Base-by-base conservation (phyloP, 2,329 filamentous ascomycete genomes). In the Purpureocillium takamizusanense region DNA sequence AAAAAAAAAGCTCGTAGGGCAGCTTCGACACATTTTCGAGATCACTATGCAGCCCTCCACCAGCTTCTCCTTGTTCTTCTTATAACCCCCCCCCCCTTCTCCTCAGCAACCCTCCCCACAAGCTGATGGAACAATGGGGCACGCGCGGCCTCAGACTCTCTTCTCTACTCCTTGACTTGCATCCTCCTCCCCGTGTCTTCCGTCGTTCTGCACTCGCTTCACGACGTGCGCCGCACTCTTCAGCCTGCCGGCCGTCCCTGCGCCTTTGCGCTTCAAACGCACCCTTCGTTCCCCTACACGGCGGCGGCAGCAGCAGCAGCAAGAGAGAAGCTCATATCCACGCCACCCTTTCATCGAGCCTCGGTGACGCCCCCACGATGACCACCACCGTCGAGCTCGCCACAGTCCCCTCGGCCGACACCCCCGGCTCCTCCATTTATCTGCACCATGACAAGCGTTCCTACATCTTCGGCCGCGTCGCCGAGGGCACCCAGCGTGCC, bases 391-490 rank as follows among this genome's bases (percentile, higher is more conserved):
- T 89, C 40, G 81, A 94, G 58, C 65, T 97, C 51, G 60, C 90
- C 44, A 83, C 81, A 14, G 84, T 83, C 42, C 90, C 90, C 12
- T 92, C 90, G 48, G 83, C 82, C 42, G 92, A 98, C 62, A 95
- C 88, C 15, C 76, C 81, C 1, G 90, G 90, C 38, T 86, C 86
- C 2, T 75, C 77, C 36, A 59, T 97, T 25, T 57, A 87, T 29
- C 68, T 98, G 7, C 81, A 90, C 55, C 89, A 88, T 53, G 85
- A 90, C 50, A 76, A 79, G 51, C 81, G 83, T 51, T 76, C 86
- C 41, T 98, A 98, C 60, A 50, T 95, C 13, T 83, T 98, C 53
- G 92, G 92, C 15, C 81, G 83, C 51, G 59, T 90, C 13, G 67
- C 79, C 9, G 92, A 98, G 61, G 92, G 90, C 13, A 83, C 83